Conservation (phyloP, 495 filamentous ascomycete genomes). For the Chaetomidium leptoderma region DNA sequence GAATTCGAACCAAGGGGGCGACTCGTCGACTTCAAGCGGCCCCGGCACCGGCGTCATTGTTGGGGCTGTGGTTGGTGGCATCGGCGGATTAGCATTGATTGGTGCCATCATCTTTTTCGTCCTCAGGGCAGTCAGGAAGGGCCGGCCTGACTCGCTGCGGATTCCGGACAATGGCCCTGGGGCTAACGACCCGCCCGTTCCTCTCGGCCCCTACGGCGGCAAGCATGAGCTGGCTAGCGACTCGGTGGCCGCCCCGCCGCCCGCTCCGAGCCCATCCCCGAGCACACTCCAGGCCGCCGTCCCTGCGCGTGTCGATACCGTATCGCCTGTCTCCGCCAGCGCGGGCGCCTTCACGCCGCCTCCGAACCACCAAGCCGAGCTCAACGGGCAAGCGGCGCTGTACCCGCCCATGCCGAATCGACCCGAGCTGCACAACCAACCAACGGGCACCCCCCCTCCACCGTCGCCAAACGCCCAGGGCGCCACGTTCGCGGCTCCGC, state of each 20-base stretch:
- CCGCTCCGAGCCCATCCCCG: constrained; percentile 30
- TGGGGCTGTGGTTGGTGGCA: constrained; percentile 37
- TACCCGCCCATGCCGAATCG: constrained; percentile 19
- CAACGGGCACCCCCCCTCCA: neutral
- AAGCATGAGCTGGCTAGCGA: constrained; percentile 38
- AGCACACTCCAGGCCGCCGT: constrained; percentile 27
- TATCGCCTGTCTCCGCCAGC: constrained; percentile 39
- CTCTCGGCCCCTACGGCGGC: constrained; percentile 20
- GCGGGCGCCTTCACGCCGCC: constrained; percentile 23
- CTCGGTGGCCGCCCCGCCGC: constrained; percentile 15
- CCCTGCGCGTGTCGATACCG: constrained; percentile 25
- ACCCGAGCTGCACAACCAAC: constrained; percentile 14
- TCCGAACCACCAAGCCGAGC: constrained; percentile 26
- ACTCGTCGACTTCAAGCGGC: constrained; percentile 5
- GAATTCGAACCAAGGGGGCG: neutral
- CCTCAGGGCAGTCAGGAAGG: constrained; percentile 14
- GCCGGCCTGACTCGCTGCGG: constrained; percentile 5
- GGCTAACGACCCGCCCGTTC: neutral
- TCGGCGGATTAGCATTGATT: constrained; percentile 33
- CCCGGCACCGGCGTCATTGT: constrained; percentile 32
- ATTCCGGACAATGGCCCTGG: constrained; percentile 6
- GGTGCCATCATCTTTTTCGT: constrained; percentile 37
- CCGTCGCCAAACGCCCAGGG: neutral
- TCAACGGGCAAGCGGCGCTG: constrained; percentile 22
- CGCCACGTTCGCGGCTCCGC: neutral